Evolutionary conservation across 495 filamentous ascomycete species (phyloP).

Genomic region (Hypoxylon fuscum): DNA sequence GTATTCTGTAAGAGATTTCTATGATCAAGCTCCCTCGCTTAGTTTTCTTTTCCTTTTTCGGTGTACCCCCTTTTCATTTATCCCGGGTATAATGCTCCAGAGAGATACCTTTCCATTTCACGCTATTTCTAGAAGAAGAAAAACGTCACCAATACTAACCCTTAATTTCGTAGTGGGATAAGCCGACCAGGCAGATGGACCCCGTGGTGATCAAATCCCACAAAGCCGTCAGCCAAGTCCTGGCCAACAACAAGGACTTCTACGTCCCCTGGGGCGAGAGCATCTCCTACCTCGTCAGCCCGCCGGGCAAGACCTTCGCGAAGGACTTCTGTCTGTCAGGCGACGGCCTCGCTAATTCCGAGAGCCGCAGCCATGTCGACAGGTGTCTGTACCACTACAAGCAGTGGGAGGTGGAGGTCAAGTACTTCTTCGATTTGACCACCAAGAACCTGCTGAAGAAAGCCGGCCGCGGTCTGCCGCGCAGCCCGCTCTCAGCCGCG

Average conservation of each 20-base stretch:
- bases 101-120: too few relatives aligned
- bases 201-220: slow-evolving; percentile 68
- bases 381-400: slow-evolving; percentile 64
- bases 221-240: slow-evolving; percentile 62
- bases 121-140: background rate
- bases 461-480: slow-evolving; percentile 58
- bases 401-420: slow-evolving; percentile 64
- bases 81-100: background rate
- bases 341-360: slow-evolving; percentile 55
- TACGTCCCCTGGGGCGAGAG: slow-evolving; percentile 68
- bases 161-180: slow-evolving; percentile 52
- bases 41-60: too few relatives aligned
- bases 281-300: slow-evolving; percentile 62
- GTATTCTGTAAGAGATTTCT: slow-evolving; percentile 56
- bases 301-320: slow-evolving; percentile 46
- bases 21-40: too few relatives aligned
- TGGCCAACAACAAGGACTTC: slow-evolving; percentile 66
- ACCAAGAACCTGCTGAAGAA: slow-evolving; percentile 68
- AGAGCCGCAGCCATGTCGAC: slow-evolving; percentile 59
- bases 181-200: slow-evolving; percentile 59
- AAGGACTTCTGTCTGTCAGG: slow-evolving; percentile 64
- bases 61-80: background rate
- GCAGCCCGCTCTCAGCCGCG: slow-evolving; percentile 47
- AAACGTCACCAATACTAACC: background rate
- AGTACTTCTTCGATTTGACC: slow-evolving; percentile 65